Conservation (phyloP, 192 early-diverging fungal species). For the Coemansia sp. region DNA sequence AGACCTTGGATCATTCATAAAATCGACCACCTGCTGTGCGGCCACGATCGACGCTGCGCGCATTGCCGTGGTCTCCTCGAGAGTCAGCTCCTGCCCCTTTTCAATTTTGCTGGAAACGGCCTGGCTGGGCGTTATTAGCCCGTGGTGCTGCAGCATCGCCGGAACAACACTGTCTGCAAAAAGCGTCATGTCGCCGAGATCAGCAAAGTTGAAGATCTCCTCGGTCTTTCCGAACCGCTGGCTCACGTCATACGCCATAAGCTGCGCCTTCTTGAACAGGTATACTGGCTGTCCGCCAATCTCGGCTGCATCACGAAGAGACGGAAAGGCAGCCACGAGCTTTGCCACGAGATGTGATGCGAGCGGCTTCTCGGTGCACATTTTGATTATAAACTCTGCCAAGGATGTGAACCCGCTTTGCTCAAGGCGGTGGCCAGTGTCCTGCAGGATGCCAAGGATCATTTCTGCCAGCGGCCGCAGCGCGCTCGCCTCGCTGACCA, state of each 20-base stretch:
- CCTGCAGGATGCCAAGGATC: constrained; percentile 64
- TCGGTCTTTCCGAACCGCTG: constrained; percentile 56
- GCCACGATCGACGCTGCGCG: constrained; percentile 69
- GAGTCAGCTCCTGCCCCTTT: constrained; percentile 42
- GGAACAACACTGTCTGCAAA: constrained; percentile 77
- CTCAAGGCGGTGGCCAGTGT: constrained; percentile 64
- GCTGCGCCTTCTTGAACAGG: constrained; percentile 75
- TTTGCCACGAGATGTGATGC: constrained; percentile 57
- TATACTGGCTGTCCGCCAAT: constrained; percentile 58
- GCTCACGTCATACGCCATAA: constrained; percentile 62
- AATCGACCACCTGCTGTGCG: constrained; percentile 55
- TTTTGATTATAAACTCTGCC: constrained; percentile 67
- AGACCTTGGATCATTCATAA: constrained; percentile 23
- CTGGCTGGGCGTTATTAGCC: constrained; percentile 49
- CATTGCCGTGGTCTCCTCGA: constrained; percentile 56
- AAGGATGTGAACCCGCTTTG: constrained; percentile 59
- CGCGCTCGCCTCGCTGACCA: constrained; percentile 60
- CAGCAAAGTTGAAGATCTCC: constrained; percentile 60
- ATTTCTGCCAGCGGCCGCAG: constrained; percentile 61
- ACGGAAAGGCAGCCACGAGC: constrained; percentile 63
- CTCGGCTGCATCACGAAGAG: constrained; percentile 59
- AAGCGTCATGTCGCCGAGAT: constrained; percentile 63
- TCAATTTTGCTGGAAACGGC: constrained; percentile 50
- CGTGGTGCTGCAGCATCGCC: constrained; percentile 57
- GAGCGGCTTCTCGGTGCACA: constrained; percentile 49